Conservation (phyloP, 208 protist genomes). For the Angomonas deanei region DNA sequence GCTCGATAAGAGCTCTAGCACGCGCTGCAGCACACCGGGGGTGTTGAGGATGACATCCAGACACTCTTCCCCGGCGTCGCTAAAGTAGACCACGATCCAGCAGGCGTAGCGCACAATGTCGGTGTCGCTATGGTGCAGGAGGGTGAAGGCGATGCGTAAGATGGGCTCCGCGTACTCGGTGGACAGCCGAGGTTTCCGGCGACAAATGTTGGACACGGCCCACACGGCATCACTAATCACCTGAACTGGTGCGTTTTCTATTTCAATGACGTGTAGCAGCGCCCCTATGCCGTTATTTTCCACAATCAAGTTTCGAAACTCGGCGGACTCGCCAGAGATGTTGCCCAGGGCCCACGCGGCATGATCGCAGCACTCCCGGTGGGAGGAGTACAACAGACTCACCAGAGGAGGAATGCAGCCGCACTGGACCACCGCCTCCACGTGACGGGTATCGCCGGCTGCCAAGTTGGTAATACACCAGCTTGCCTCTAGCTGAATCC, state of each 20-base stretch:
- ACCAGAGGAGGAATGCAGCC: constrained; percentile 96
- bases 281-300: constrained; percentile 58
- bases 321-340: constrained; percentile 95
- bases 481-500: constrained; percentile 97
- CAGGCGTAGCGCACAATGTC: constrained; percentile 95
- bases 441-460: constrained; percentile 95
- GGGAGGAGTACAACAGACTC: constrained; percentile 82
- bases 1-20: constrained; percentile 93
- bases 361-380: constrained; percentile 95
- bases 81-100: constrained; percentile 97
- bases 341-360: constrained; percentile 99
- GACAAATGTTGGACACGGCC: constrained; percentile 98
- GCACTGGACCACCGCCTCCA: constrained; percentile 82
- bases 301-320: constrained; percentile 93
- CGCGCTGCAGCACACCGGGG: constrained; percentile 62
- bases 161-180: constrained; percentile 70
- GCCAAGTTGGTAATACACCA: constrained; percentile 99
- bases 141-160: constrained; percentile 81
- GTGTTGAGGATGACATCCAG: constrained; percentile 94
- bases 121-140: constrained; percentile 88
- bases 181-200: constrained; percentile 93
- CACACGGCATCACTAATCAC: constrained; percentile 94
- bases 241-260: constrained; percentile 45
- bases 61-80: constrained; percentile 93
- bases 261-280: constrained; percentile 53